These are phyloP conservation scores for Luffa aegyptiaca DNA, from an alignment of 306 rosid species.

Conservation along the genomic window DNA sequence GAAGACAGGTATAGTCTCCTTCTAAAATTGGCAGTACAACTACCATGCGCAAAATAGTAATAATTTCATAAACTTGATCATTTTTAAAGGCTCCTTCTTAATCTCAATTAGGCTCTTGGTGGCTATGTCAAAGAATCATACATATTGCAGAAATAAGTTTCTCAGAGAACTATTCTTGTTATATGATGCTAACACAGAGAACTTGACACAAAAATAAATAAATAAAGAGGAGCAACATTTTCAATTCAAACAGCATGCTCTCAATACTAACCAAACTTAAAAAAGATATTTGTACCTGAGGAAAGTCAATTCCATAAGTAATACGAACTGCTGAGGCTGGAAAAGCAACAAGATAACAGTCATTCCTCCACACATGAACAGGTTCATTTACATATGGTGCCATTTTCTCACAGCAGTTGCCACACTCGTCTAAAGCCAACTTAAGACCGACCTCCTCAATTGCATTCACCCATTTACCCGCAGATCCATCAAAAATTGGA, in stretches of 20 bases:
- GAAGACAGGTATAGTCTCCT: background rate
- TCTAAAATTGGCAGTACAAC: slow-evolving; percentile 1
- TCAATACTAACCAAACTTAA: background rate
- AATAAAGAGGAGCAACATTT: background rate
- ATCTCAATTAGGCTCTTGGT: background rate
- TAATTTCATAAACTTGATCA: background rate
- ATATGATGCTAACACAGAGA: background rate
- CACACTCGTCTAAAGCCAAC: slow-evolving; percentile 42
- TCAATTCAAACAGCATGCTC: background rate
- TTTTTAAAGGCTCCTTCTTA: background rate
- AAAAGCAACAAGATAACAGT: slow-evolving; percentile 65
- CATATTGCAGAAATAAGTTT: background rate
- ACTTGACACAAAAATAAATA: background rate
- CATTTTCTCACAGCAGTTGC: slow-evolving; percentile 46
- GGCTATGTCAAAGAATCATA: background rate
- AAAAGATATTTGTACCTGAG: slow-evolving; percentile 42
- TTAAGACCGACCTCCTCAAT: slow-evolving; percentile 55
- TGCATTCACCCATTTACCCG: slow-evolving; percentile 68
- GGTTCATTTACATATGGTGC: slow-evolving; percentile 65
- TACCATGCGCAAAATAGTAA: background rate
- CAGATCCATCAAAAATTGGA: slow-evolving; percentile 92
- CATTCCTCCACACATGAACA: slow-evolving; percentile 49
- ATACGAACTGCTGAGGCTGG: slow-evolving; percentile 47
- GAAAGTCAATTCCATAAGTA: slow-evolving; percentile 70
- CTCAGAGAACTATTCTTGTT: background rate